phyloP scores from a whole-genome alignment of 2,329 filamentous ascomycete genomes.

The Parasarocladium wereldwijsianum region DNA sequence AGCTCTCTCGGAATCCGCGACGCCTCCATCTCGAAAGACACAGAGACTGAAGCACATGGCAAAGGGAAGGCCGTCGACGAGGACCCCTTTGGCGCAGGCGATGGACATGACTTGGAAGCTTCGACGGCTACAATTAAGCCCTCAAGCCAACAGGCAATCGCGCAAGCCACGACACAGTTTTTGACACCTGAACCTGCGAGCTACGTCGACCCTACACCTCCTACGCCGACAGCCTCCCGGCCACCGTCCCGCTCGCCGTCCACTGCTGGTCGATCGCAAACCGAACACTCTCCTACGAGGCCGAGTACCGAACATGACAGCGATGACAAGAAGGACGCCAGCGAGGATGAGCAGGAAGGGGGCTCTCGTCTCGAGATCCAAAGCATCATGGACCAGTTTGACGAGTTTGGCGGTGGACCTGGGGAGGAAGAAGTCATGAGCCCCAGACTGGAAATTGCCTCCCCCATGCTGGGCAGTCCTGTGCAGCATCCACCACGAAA shows the following conservation, averaged over 20 bases:
- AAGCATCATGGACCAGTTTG: conserved; percentile 95
- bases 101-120: conserved; percentile 13
- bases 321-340: conserved; percentile 41
- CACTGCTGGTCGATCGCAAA: conserved; percentile 33
- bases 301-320: conserved; percentile 35
- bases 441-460: conserved; percentile 68
- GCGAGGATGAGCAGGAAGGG: conserved; percentile 50
- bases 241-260: conserved; percentile 45
- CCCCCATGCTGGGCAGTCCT: conserved; percentile 55
- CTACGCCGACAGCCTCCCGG: conserved; percentile 38
- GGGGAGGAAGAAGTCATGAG: conserved; percentile 83
- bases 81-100: neutral
- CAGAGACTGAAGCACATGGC: too few relatives aligned
- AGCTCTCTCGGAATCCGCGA: too few relatives aligned
- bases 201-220: conserved; percentile 44
- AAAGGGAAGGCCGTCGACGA: conserved; percentile 13
- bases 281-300: conserved; percentile 35
- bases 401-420: conserved; percentile 55
- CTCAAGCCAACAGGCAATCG: conserved; percentile 19
- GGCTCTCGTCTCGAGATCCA: conserved; percentile 75
- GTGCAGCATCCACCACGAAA: conserved; percentile 65
- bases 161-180: conserved; percentile 23
- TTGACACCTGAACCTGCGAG: conserved; percentile 30
- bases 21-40: too few relatives aligned
- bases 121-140: conserved; percentile 36